These are phyloP conservation scores for Sesbania bispinosa DNA, from an alignment of 306 rosid species.

Conservation along the genomic window DNA sequence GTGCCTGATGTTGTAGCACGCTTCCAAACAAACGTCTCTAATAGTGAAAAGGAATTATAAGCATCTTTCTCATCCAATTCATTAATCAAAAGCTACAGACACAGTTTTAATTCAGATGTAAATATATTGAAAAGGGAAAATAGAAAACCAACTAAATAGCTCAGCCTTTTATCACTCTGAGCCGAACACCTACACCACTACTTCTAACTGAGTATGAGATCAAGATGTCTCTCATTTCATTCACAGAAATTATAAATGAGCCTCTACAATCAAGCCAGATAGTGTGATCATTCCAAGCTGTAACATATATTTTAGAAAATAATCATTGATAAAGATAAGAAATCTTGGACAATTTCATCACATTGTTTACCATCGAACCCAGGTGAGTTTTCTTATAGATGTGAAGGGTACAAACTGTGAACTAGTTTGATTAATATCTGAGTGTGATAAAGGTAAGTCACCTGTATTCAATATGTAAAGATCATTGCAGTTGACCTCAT, in stretches of 20 bases:
- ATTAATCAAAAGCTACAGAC: background rate
- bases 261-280: constrained; percentile 5
- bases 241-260: background rate
- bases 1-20: constrained; percentile 61
- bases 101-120: background rate
- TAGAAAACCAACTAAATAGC: constrained; percentile 1
- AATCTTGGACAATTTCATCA: background rate
- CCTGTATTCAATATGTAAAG: constrained; percentile 81
- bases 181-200: background rate
- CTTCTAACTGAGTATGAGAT: background rate
- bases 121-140: background rate
- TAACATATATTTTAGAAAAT: background rate
- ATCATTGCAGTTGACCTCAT: constrained; percentile 69
- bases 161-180: background rate
- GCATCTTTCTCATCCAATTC: background rate
- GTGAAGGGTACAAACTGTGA: constrained; percentile 2
- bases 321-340: no score
- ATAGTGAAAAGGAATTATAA: constrained; percentile 18
- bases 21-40: constrained; percentile 74
- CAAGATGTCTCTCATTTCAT: background rate
- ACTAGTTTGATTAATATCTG: background rate
- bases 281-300: background rate
- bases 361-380: background rate
- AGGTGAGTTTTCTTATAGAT: background rate
- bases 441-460: constrained; percentile 28